Conservation (phyloP, 768 basidiomycete genomes). For the Austroboletus festivus region DNA sequence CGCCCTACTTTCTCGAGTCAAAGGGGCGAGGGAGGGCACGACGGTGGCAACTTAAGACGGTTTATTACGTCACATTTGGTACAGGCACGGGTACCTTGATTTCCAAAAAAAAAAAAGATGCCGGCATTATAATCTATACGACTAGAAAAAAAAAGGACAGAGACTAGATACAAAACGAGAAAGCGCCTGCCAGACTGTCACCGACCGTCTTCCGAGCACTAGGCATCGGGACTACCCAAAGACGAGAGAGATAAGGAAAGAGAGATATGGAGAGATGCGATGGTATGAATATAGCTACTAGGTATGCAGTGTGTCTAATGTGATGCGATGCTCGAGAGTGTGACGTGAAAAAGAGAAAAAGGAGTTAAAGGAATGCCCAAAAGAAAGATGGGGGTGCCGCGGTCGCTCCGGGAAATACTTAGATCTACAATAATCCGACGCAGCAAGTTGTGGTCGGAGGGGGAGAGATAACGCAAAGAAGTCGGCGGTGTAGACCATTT, state of each 20-base stretch:
- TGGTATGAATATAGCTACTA: slow-evolving; percentile 35
- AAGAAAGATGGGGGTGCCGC: slow-evolving; percentile 19
- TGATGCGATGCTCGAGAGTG: slow-evolving; percentile 24
- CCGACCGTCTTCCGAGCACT: slow-evolving; percentile 16
- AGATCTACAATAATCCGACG: slow-evolving; percentile 24
- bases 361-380: slow-evolving; percentile 11
- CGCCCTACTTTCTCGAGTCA: too few species aligned
- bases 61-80: not conserved
- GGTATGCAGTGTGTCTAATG: slow-evolving; percentile 34
- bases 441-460: too few species aligned
- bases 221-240: slow-evolving; percentile 7
- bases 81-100: slow-evolving; percentile 4
- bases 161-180: slow-evolving; percentile 23
- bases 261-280: slow-evolving; percentile 24
- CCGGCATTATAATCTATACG: slow-evolving; percentile 25
- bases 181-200: slow-evolving; percentile 4
- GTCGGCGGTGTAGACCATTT: too few species aligned
- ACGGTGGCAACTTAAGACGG: too few species aligned
- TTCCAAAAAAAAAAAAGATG: not conserved
- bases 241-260: not conserved
- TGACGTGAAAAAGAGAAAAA: slow-evolving; percentile 10
- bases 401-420: not conserved
- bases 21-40: too few species aligned
- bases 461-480: slow-evolving; percentile 1
- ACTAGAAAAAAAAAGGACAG: not conserved